Evolutionary conservation across 2,329 filamentous ascomycete species (phyloP), one percentile per base, ranked within the genome.

Genomic region (Fusarium luffae): DNA sequence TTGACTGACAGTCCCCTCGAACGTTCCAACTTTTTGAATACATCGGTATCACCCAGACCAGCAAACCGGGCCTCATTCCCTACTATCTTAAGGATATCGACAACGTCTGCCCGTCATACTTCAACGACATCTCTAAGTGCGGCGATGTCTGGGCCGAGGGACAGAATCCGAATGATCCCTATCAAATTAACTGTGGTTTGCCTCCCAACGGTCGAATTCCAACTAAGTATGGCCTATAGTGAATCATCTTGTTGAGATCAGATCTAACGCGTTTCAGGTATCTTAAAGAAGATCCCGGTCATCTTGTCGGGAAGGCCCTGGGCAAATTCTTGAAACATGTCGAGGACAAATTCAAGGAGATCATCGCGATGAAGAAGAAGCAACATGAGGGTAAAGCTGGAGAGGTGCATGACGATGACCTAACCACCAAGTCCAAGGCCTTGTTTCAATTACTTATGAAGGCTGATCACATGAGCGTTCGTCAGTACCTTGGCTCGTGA

Each of bases 401-500:
- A 37, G 28, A 16, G 13, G 41, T 30, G 18, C 30, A 49, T 27
- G 42, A 40, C 19, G 28, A 16, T 25, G 10, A 30, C 2, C 28
- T 30, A 3, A 28, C 6, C 10, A 12, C 18, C 4, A 32, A 43
- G 21, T 19, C 48, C 8, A 23, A n/a, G 28, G 27, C 5, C 0
- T 32, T 71, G 1, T 70, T 65, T 37, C 5, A 52, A 3, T 50
- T 50, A 1, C 32, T 72, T 5, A 71, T 69, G 68, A 34, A 34
- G 10, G 61, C 59, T 1, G 69, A 72, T 5, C 47, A 63, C 16
- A 55, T 60, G 54, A 72, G 69, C 19, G 52, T 62, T 18, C 66
- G 69, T 0, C 68, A 72, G 32, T 72, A 47, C 16, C 69, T 72
- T 46, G 49, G 51, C 19, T 59, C 68, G 69, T 69, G 14, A 71